phyloP scores from a whole-genome alignment of 768 basidiomycete genomes.

The Gymnopilus junonius region DNA sequence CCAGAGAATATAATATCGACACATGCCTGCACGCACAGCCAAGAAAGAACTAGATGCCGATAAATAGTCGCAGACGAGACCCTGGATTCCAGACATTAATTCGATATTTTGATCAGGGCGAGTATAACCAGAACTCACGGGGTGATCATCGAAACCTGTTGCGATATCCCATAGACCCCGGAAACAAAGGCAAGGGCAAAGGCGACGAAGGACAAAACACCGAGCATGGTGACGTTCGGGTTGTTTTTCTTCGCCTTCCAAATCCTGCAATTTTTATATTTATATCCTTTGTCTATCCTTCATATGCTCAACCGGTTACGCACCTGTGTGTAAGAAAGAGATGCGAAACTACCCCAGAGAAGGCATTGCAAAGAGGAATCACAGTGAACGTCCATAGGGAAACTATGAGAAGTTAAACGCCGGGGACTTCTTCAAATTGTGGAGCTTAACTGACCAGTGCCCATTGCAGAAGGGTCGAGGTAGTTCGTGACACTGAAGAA shows the following conservation, averaged over 20 bases:
- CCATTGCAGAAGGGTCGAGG: slow-evolving; percentile 10
- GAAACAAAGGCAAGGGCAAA: slow-evolving; percentile 18
- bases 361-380: slow-evolving; percentile 37
- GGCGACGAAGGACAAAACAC: slow-evolving; percentile 3
- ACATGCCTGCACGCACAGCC: not conserved
- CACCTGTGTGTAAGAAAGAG: slow-evolving; percentile 37
- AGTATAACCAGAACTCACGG: slow-evolving; percentile 16
- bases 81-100: not conserved
- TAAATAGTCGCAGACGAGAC: not conserved
- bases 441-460: slow-evolving; percentile 2
- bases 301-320: not conserved
- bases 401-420: slow-evolving; percentile 19
- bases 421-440: not conserved
- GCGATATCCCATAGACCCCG: slow-evolving; percentile 14
- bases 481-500: slow-evolving; percentile 15
- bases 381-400: slow-evolving; percentile 38
- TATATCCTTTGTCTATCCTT: not conserved
- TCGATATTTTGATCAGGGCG: not conserved
- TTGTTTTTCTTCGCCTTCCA: slow-evolving; percentile 10
- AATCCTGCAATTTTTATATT: not conserved
- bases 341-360: slow-evolving; percentile 42
- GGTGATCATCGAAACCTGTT: slow-evolving; percentile 16
- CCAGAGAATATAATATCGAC: slow-evolving; percentile 3
- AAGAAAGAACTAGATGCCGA: not conserved
- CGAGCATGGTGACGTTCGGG: not conserved